phyloP scores from a whole-genome alignment of 768 basidiomycete species.

The Tricholoma matsutake region DNA sequence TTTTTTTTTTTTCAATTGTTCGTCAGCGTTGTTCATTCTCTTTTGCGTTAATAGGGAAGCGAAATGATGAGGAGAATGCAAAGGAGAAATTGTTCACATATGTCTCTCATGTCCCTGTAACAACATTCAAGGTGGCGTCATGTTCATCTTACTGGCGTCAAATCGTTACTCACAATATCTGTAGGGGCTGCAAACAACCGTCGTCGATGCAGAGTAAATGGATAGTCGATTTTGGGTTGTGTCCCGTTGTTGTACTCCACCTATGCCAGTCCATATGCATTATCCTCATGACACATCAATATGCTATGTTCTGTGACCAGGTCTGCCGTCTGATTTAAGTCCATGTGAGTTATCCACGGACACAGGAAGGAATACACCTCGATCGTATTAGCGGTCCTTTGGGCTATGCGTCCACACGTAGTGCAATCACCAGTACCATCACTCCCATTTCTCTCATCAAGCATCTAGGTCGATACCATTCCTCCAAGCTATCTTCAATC shows the following conservation, averaged over 20 bases:
- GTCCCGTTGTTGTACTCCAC: neutral
- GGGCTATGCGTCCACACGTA: no score
- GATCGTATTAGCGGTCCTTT: no score
- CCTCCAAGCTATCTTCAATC: no score
- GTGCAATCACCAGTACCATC: no score
- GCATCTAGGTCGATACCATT: no score
- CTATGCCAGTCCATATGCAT: slow-evolving; percentile 7
- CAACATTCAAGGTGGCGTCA: slow-evolving; percentile 78
- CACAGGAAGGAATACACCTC: no score
- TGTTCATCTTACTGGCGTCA: neutral
- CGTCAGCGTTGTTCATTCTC: no score
- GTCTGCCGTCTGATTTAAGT: no score
- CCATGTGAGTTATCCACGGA: no score
- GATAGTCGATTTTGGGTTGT: slow-evolving; percentile 5
- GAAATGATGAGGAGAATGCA: slow-evolving; percentile 98
- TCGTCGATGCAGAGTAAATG: slow-evolving; percentile 76
- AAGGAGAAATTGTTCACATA: slow-evolving; percentile 98
- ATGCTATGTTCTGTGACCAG: slow-evolving; percentile 5
- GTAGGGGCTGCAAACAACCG: slow-evolving; percentile 81
- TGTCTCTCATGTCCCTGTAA: slow-evolving; percentile 76
- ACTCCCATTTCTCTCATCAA: no score
- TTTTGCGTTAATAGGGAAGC: no score
- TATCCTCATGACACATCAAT: neutral
- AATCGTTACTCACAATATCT: slow-evolving; percentile 6
- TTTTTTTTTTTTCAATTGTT: slow-evolving; percentile 5